These are phyloP conservation scores for Solanum sitiens DNA, from an alignment of 257 asterid genomes.

Conservation along the genomic window DNA sequence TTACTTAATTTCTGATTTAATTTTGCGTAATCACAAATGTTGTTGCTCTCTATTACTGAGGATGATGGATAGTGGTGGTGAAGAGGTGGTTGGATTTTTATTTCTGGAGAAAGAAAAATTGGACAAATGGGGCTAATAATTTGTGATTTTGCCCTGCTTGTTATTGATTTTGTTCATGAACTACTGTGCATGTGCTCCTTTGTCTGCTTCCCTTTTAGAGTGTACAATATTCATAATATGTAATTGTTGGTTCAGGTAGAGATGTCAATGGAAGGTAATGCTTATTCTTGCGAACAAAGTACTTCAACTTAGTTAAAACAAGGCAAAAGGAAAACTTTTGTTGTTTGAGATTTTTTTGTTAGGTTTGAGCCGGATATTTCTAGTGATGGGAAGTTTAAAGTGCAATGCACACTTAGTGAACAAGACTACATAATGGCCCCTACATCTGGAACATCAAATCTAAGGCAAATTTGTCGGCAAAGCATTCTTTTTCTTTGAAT, in stretches of 20 bases:
- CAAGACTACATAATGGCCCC: neutral
- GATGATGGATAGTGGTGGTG: neutral
- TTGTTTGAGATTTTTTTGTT: neutral
- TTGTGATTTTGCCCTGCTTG: neutral
- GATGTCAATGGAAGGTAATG: neutral
- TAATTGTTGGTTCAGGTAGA: neutral
- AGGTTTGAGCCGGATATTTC: neutral
- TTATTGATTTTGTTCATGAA: neutral
- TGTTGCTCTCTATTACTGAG: neutral
- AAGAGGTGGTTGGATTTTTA: neutral
- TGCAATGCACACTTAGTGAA: neutral
- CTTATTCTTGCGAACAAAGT: neutral
- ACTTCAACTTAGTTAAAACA: neutral
- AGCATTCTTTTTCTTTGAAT: neutral
- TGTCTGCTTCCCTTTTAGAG: neutral
- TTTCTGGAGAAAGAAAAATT: neutral
- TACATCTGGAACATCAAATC: neutral
- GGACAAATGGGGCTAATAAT: neutral
- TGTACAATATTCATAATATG: neutral
- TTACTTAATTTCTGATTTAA: neutral
- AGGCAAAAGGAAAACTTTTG: neutral
- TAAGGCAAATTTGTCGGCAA: neutral
- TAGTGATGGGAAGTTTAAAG: neutral
- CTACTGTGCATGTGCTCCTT: neutral
- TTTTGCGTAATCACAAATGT: neutral